Conservation (phyloP, 352 stramenopile species). For the Albugo laibachii region DNA sequence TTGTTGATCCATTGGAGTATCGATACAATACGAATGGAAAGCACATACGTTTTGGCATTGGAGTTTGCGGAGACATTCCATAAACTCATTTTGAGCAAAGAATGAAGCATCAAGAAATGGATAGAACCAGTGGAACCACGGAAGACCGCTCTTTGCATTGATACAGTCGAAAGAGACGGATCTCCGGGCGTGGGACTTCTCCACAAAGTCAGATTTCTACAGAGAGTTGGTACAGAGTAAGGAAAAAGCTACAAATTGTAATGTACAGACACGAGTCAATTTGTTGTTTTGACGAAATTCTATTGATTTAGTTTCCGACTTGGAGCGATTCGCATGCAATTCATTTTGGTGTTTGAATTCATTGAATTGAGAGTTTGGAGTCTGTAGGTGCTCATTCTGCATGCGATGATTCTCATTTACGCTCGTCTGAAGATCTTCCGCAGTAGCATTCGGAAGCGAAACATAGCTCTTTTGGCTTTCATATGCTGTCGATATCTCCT, state of each 20-base stretch:
- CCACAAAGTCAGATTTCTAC: no score
- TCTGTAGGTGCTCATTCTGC: not conserved
- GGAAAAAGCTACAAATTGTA: no score
- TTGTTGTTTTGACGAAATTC: no score
- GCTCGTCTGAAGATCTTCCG: conserved; percentile 47
- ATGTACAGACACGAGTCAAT: no score
- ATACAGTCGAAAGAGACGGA: no score
- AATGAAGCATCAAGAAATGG: conserved; percentile 40
- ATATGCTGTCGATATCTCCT: conserved; percentile 41
- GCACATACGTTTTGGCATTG: not conserved
- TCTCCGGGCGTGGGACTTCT: no score
- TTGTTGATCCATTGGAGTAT: not conserved
- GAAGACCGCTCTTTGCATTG: conserved; percentile 40
- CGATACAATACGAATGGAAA: not conserved
- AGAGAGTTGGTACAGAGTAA: no score
- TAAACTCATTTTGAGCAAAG: conserved; percentile 59
- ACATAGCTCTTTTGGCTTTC: conserved; percentile 52
- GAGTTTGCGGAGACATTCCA: conserved; percentile 48
- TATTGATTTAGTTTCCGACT: no score
- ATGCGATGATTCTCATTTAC: conserved; percentile 46
- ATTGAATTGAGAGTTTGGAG: no score
- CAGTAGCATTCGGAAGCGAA: conserved; percentile 37
- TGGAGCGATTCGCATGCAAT: no score
- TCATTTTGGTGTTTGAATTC: no score
- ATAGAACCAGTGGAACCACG: conserved; percentile 53